These are phyloP conservation scores for Thermoascus crustaceus DNA, from an alignment of 2,329 filamentous ascomycete species.

Conservation along the genomic window DNA sequence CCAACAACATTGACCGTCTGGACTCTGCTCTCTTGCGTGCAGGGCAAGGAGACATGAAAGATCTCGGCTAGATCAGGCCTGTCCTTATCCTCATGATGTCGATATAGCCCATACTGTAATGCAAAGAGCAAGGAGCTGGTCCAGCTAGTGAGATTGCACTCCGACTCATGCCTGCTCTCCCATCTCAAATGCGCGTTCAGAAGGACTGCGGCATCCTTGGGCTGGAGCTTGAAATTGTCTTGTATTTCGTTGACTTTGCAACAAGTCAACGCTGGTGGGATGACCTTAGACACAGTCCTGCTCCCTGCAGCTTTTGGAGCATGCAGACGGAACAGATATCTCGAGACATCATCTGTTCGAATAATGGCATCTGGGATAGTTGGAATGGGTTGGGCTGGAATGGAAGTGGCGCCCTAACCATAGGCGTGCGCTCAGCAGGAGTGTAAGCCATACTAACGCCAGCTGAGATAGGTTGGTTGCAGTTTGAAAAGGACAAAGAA, in stretches of 20 bases:
- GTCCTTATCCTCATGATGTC: conserved; percentile 2
- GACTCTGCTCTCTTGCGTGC: too few relatives aligned
- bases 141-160: conserved; percentile 10
- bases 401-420: too few relatives aligned
- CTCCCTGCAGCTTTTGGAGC: conserved; percentile 2
- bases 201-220: neutral
- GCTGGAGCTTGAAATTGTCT: neutral
- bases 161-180: neutral
- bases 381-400: too few relatives aligned
- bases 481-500: too few relatives aligned
- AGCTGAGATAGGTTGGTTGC: too few relatives aligned
- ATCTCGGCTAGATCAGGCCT: conserved; percentile 1
- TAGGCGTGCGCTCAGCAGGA: too few relatives aligned
- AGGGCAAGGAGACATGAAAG: too few relatives aligned
- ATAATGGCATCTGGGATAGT: neutral
- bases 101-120: conserved; percentile 7
- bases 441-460: too few relatives aligned
- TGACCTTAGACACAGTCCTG: neutral
- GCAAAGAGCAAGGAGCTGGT: conserved; percentile 9
- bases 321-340: conserved; percentile 6
- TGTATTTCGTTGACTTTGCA: neutral
- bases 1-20: too few relatives aligned
- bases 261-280: too few relatives aligned
- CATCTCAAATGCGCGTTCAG: conserved; percentile 6
- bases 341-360: conserved; percentile 4